Conservation (phyloP, 163 green algal genomes). For the Scenedesmus sp. region DNA sequence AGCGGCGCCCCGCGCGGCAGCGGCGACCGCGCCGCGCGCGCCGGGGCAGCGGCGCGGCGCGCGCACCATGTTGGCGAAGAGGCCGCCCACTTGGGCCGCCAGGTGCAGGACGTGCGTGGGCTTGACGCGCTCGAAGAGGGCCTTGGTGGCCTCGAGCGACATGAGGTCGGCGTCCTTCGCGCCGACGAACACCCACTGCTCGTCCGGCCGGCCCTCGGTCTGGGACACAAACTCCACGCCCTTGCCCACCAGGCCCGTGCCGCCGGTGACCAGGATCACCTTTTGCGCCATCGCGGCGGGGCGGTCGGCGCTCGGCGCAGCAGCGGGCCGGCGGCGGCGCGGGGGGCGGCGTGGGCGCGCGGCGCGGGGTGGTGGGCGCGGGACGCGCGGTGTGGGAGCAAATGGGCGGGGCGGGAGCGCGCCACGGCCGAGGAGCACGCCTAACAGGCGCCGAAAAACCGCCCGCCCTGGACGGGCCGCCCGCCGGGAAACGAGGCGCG, state of each 20-base stretch:
- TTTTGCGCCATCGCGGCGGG: background rate
- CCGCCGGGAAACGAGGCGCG: too few relatives aligned
- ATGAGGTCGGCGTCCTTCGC: constrained; percentile 63
- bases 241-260: constrained; percentile 52
- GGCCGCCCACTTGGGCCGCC: constrained; percentile 60
- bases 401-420: too few relatives aligned
- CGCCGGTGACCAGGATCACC: constrained; percentile 57
- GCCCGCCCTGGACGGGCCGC: too few relatives aligned
- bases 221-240: constrained; percentile 52
- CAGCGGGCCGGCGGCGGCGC: too few relatives aligned
- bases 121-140: constrained; percentile 61
- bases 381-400: too few relatives aligned
- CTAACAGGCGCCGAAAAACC: too few relatives aligned
- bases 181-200: constrained; percentile 54
- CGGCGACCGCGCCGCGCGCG: background rate
- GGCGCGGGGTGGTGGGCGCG: too few relatives aligned
- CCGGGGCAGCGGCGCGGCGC: background rate
- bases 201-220: constrained; percentile 26
- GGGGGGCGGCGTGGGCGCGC: too few relatives aligned
- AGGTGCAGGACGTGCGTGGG: constrained; percentile 68
- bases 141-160: constrained; percentile 46
- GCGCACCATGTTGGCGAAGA: constrained; percentile 68
- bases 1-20: background rate
- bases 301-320: too few relatives aligned
- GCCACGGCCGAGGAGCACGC: too few relatives aligned